Evolutionary conservation across 2,329 filamentous ascomycete genomes (phyloP).

Genomic region (Neurospora sp.): DNA sequence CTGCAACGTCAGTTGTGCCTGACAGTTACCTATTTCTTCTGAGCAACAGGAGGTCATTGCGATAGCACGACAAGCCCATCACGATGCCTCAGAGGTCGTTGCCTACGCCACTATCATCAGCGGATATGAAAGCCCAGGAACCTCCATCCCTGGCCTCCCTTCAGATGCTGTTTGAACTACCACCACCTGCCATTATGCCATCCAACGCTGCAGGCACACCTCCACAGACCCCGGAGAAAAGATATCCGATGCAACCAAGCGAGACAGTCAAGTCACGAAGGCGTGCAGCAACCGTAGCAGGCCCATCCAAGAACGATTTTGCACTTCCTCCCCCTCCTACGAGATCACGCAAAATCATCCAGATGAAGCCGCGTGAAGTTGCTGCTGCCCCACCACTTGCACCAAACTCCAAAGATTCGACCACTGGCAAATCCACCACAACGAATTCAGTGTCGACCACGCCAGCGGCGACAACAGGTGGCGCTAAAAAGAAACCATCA

Average conservation of each 20-base stretch:
- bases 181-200: slow-evolving; percentile 59
- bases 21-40: not conserved
- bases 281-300: slow-evolving; percentile 36
- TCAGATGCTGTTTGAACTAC: slow-evolving; percentile 64
- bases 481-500: slow-evolving; percentile 62
- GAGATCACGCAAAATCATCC: slow-evolving; percentile 88
- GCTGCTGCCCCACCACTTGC: slow-evolving; percentile 9
- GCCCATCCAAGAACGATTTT: slow-evolving; percentile 53
- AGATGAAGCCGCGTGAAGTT: slow-evolving; percentile 71
- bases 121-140: slow-evolving; percentile 67
- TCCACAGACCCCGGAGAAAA: slow-evolving; percentile 29
- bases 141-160: slow-evolving; percentile 49
- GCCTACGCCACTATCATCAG: slow-evolving; percentile 70
- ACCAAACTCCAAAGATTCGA: not conserved
- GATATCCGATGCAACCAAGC: slow-evolving; percentile 25
- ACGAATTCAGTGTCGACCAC: not conserved
- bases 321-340: slow-evolving; percentile 86
- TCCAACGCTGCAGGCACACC: slow-evolving; percentile 23
- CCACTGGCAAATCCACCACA: slow-evolving; percentile 4
- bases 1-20: not conserved
- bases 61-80: not conserved
- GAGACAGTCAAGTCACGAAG: slow-evolving; percentile 45
- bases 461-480: slow-evolving; percentile 18
- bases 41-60: not conserved
- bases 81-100: slow-evolving; percentile 56